Evolutionary conservation across 805 yeast genomes (phyloP).

Genomic region (Myxozyma neotropica): DNA sequence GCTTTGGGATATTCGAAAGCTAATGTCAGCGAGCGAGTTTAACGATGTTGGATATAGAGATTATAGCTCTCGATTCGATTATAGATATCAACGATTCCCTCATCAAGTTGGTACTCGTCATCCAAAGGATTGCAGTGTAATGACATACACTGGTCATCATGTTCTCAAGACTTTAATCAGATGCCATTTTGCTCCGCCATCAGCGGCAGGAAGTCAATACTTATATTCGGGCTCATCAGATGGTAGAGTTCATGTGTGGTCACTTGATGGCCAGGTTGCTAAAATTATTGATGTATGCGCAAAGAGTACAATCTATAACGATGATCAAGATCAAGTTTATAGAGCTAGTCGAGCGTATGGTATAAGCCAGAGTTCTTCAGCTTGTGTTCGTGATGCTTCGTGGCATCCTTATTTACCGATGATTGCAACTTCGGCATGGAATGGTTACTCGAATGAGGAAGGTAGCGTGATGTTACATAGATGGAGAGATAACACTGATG

Average conservation of each 20-base stretch:
- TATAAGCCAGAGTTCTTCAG: neutral
- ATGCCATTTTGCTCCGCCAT: conserved; percentile 40
- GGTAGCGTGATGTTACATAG: conserved; percentile 30
- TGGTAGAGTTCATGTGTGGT: conserved; percentile 39
- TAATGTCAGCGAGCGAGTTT: conserved; percentile 24
- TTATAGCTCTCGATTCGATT: conserved; percentile 34
- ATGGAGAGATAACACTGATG: conserved; percentile 28
- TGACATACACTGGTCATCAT: conserved; percentile 40
- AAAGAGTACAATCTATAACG: neutral
- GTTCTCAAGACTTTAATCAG: conserved; percentile 39
- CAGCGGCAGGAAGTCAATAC: conserved; percentile 38
- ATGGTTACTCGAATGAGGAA: conserved; percentile 25
- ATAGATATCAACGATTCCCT: conserved; percentile 34
- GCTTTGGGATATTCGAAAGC: conserved; percentile 40
- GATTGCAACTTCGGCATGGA: conserved; percentile 33
- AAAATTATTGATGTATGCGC: conserved; percentile 20
- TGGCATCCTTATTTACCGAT: conserved; percentile 40
- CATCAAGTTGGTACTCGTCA: conserved; percentile 34
- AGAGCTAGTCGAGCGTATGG: conserved; percentile 5
- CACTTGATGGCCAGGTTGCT: conserved; percentile 39
- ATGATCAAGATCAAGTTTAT: conserved; percentile 1
- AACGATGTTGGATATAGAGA: conserved; percentile 12
- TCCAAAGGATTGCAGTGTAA: conserved; percentile 38
- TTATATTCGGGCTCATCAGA: conserved; percentile 41
- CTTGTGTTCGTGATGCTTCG: conserved; percentile 38